Base-by-base conservation (phyloP, 129 eudicot genomes). In the Ambrosia trifida region DNA sequence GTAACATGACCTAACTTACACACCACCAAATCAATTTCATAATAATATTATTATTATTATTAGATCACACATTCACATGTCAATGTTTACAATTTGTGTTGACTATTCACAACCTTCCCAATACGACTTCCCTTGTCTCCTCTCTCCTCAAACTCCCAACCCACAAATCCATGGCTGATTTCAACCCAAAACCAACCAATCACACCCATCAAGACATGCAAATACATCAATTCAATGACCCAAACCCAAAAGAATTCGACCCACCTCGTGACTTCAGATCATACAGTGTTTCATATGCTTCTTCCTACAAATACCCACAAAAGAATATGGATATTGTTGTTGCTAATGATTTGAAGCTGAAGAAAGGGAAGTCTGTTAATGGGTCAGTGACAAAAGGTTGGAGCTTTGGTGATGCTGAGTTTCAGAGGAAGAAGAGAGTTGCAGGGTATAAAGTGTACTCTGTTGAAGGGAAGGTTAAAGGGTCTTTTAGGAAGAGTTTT, bases 381-480 rank as follows among this genome's bases (percentile, higher is more conserved):
- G 82, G 72, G 58, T 81, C 89, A 35, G 5, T 38, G 57, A 77
- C 88, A 1, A 85, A 80, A 54, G 36, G 80, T 4, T 88, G 94
- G 96, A 81, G 76, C 30, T 76, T 92, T 7, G 81, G 72, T 58
- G 98, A 92, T 72, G 87, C 96, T 2, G 98, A 92, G 85, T 85
- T 92, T 17, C 90, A 92, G 83, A 83, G 98, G 85, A 92, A 88
- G 86, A 92, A 75, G 67, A 89, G 98, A 69, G 96, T 92, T 72
- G 98, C 98, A 51, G 82, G 95, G 76, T 92, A 92, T 46, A 92
- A 87, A 78, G 98, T 83, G 36, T 86, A 84, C 77, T 53, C 88
- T n/a, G 86, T 83, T 68, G 96, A 92, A 77, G 96, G 96, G 1
- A 92, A 87, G 61, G 84, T 92, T 73, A 92, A 92, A 73, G 96